A percentile compares a stretch with the other conserved stretches of the same genome.
Evolutionary conservation across 768 basidiomycete genomes (phyloP).

Genomic region (Candolleomyces efflorescens): DNA sequence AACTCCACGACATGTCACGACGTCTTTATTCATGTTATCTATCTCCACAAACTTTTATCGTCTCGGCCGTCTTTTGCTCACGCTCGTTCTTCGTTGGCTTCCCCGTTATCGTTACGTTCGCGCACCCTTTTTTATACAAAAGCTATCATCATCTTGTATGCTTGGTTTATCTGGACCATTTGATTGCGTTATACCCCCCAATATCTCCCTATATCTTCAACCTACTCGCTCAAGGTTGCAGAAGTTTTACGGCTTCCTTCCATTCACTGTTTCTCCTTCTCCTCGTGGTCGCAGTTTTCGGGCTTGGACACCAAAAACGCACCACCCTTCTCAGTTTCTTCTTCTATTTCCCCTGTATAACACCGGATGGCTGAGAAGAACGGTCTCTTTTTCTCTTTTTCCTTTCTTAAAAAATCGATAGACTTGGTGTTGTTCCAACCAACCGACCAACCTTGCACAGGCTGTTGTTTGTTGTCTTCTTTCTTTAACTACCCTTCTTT

Average conservation of each 20-base stretch:
- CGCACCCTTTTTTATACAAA: constrained; percentile 15
- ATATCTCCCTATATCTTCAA: constrained; percentile 12
- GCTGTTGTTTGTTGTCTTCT: background rate
- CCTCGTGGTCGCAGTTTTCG: constrained; percentile 11
- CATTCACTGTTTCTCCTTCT: constrained; percentile 11
- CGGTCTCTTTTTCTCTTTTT: constrained; percentile 15
- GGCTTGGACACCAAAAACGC: constrained; percentile 27
- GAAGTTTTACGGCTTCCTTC: constrained; percentile 17
- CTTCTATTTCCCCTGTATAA: constrained; percentile 40
- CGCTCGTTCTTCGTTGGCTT: constrained; percentile 24
- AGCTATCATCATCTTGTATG: constrained; percentile 24
- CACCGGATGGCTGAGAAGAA: constrained; percentile 33
- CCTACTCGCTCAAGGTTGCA: constrained; percentile 26
- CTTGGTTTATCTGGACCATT: constrained; percentile 30
- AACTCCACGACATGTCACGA: constrained; percentile 41
- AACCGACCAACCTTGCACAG: background rate
- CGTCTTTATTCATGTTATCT: constrained; percentile 25
- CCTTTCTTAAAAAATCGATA: constrained; percentile 22
- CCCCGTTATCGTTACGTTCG: constrained; percentile 20
- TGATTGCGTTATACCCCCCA: constrained; percentile 29
- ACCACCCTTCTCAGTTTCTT: constrained; percentile 20
- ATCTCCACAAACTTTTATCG: constrained; percentile 19
- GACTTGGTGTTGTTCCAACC: constrained; percentile 11
- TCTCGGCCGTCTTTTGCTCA: constrained; percentile 17
- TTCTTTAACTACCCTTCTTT: background rate